Base-by-base conservation (phyloP, 2,329 filamentous ascomycete genomes). In the Exophiala lecanii-corni region DNA sequence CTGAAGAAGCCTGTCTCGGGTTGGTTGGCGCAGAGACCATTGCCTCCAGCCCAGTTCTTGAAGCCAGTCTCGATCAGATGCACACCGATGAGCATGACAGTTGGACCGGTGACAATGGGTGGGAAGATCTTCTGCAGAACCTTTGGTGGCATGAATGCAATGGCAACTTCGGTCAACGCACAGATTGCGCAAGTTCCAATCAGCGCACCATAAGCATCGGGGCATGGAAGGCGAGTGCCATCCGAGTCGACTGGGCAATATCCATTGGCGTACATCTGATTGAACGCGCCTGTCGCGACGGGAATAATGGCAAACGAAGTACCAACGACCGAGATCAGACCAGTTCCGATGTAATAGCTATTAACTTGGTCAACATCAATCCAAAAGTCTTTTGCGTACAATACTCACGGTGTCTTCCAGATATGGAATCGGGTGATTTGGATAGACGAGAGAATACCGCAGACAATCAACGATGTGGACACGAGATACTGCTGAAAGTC, bases 371-470 rank as follows among this genome's bases (percentile, higher is more conserved):
- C n/a, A n/a, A n/a, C n/a, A n/a, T n/a, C n/a, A n/a, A n/a, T n/a
- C n/a, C n/a, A n/a, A n/a, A n/a, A n/a, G n/a, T n/a, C n/a, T n/a
- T n/a, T n/a, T n/a, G n/a, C n/a, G n/a, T n/a, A n/a, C 10, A 10
- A 5, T 7, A 31, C 28, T 41, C 20, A 40, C 3, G 77, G 79
- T 0, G 80, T 81, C 46, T 70, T 71, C 50, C 68, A 73, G 45
- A 85, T 73, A 51, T 81, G 80, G 46, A 84, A 76, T 4, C 78
- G 72, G 2, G 78, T 80, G 52, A 86, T 84, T 56, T 86, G 82
- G 18, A 86, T 66, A 0, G 75, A 68, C 4, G 79, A 82, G 2
- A 84, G 68, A 34, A 85, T 69, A 6, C 81, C 81, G 28, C 78
- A 82, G 16, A 79, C 77, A 45, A 86, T 84, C 41, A 86, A 69